Conservation (phyloP, 2,329 filamentous ascomycete genomes). For the Triangularia setosa region DNA sequence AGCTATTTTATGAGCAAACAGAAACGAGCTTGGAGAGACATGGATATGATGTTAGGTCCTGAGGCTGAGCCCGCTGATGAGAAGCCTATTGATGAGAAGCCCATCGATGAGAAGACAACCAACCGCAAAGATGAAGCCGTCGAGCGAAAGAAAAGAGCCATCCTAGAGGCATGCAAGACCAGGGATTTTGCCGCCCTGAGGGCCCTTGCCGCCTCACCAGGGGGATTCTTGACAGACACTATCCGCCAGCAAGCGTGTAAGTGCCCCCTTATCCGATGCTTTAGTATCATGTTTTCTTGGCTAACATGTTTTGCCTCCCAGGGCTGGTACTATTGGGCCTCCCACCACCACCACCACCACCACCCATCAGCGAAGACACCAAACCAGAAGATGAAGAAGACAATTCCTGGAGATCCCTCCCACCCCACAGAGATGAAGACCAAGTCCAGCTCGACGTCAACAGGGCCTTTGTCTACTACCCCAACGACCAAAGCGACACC, state of each 20-base stretch:
- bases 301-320: slow-evolving; percentile 30
- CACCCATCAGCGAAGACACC: not conserved
- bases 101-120: slow-evolving; percentile 18
- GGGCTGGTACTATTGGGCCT: slow-evolving; percentile 60
- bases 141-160: slow-evolving; percentile 41
- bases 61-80: not conserved
- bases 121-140: not conserved
- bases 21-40: not conserved
- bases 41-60: not conserved
- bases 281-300: not conserved
- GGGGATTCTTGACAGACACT: slow-evolving; percentile 64
- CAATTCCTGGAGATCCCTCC: slow-evolving; percentile 57
- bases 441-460: slow-evolving; percentile 92
- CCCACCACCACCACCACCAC: slow-evolving; percentile 24
- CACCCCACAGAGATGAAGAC: slow-evolving; percentile 78
- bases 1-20: not conserved
- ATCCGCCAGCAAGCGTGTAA: slow-evolving; percentile 74
- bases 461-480: slow-evolving; percentile 96
- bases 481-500: slow-evolving; percentile 63
- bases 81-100: not conserved
- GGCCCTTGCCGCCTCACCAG: slow-evolving; percentile 56
- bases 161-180: slow-evolving; percentile 57
- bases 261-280: not conserved
- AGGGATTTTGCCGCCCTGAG: slow-evolving; percentile 55
- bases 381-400: slow-evolving; percentile 21